phyloP scores from a whole-genome alignment of 192 early-diverging fungal genomes.

The Rhizophlyctis rosea region DNA sequence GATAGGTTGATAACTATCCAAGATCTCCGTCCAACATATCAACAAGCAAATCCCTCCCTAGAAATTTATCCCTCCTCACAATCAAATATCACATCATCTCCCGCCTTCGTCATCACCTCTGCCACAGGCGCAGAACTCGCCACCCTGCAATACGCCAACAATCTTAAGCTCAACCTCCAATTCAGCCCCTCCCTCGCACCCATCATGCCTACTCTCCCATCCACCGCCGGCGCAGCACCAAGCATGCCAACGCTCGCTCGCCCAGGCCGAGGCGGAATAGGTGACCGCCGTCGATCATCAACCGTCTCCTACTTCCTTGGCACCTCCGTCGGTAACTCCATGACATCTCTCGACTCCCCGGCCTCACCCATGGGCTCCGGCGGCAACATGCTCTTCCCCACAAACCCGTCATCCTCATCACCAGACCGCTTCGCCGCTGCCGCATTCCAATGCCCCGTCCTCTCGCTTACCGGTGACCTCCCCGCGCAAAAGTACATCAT shows the following conservation, averaged over 20 bases:
- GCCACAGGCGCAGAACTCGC: slow-evolving; percentile 11
- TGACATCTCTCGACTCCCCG: no score
- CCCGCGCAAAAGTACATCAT: slow-evolving; percentile 36
- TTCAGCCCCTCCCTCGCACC: slow-evolving; percentile 4
- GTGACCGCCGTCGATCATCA: no score
- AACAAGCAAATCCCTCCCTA: slow-evolving; percentile 16
- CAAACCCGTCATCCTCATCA: slow-evolving; percentile 9
- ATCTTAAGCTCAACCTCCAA: slow-evolving; percentile 8
- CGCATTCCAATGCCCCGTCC: no score
- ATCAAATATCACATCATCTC: neutral
- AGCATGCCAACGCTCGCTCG: no score
- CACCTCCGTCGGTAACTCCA: no score
- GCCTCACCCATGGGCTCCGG: slow-evolving; percentile 12
- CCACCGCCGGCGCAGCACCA: no score
- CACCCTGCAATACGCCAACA: neutral
- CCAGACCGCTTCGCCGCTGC: slow-evolving; percentile 9
- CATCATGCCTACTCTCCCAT: no score
- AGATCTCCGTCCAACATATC: slow-evolving; percentile 25
- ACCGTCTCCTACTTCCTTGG: no score
- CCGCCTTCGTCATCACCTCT: neutral
- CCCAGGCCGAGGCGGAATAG: no score
- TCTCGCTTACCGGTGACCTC: slow-evolving; percentile 34
- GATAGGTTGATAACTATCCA: slow-evolving; percentile 23
- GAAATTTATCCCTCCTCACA: slow-evolving; percentile 26
- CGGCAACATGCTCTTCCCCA: slow-evolving; percentile 13